These are phyloP conservation scores for Amylostereum chailletii DNA, from an alignment of 1,284 basidiomycete species.

Conservation along the genomic window DNA sequence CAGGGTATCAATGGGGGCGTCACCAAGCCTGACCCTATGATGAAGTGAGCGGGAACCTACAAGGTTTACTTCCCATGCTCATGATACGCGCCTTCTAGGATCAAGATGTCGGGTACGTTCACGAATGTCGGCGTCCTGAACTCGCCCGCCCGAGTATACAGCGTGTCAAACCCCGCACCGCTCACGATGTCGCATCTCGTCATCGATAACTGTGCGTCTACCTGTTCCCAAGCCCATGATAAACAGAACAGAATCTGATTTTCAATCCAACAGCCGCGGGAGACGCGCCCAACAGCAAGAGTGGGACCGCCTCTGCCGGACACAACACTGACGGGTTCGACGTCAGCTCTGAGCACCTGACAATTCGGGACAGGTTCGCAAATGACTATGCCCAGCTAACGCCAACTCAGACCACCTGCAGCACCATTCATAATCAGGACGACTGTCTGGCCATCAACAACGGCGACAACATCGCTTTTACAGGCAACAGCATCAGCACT, in stretches of 20 bases:
- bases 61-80: background rate
- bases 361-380: constrained; percentile 29
- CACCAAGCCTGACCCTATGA: constrained; percentile 30
- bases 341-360: constrained; percentile 30
- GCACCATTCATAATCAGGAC: constrained; percentile 32
- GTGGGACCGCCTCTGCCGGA: constrained; percentile 26
- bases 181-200: constrained; percentile 23
- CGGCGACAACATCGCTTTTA: constrained; percentile 46
- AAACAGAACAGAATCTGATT: background rate
- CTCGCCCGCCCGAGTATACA: constrained; percentile 26
- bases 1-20: constrained; percentile 27
- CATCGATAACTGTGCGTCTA: constrained; percentile 28
- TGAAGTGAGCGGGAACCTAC: constrained; percentile 19
- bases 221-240: background rate
- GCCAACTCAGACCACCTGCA: background rate
- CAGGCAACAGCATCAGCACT: no score
- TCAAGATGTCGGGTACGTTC: constrained; percentile 44
- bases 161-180: constrained; percentile 23
- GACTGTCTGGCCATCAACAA: constrained; percentile 56
- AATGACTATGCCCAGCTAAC: constrained; percentile 1
- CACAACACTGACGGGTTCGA: constrained; percentile 51
- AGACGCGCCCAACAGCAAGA: constrained; percentile 33
- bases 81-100: constrained; percentile 21
- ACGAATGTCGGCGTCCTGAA: constrained; percentile 29
- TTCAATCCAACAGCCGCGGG: constrained; percentile 23